Evolutionary conservation across 257 asterid species (phyloP).

Genomic region (Nicotiana noctiflora): DNA sequence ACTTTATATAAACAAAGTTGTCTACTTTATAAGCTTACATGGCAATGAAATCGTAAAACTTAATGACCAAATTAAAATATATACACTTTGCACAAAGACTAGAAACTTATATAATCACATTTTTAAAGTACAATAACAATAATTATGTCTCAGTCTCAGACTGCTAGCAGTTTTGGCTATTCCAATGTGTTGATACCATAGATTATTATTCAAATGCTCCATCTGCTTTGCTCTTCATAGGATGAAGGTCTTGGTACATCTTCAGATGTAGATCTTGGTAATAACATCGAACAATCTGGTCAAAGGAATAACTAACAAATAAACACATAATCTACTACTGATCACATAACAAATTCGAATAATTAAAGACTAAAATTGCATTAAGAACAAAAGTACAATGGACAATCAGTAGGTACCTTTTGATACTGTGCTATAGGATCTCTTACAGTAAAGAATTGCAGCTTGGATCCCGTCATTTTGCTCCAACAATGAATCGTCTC

Average conservation of each 20-base stretch:
- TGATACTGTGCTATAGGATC: background rate
- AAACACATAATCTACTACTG: background rate
- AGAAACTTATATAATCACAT: background rate
- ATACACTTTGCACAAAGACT: background rate
- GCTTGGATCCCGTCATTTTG: conserved; percentile 27
- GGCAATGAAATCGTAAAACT: background rate
- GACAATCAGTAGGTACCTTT: background rate
- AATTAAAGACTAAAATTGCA: background rate
- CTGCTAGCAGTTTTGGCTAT: background rate
- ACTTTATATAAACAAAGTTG: background rate
- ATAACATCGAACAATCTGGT: background rate
- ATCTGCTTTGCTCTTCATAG: background rate
- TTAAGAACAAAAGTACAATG: background rate
- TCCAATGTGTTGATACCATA: background rate
- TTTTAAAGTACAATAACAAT: too few relatives aligned
- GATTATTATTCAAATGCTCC: conserved; percentile 32
- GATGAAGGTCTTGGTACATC: background rate
- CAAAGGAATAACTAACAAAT: background rate
- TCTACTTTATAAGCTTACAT: background rate
- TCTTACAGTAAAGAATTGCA: background rate
- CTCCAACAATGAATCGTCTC: conserved; percentile 67
- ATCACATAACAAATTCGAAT: background rate
- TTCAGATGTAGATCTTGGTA: background rate
- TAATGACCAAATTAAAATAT: background rate
- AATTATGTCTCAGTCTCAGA: background rate